Evolutionary conservation across 108 stramenopile genomes (phyloP), one percentile per base, ranked within the genome.

Genomic region (Stephanodiscus triporus): DNA sequence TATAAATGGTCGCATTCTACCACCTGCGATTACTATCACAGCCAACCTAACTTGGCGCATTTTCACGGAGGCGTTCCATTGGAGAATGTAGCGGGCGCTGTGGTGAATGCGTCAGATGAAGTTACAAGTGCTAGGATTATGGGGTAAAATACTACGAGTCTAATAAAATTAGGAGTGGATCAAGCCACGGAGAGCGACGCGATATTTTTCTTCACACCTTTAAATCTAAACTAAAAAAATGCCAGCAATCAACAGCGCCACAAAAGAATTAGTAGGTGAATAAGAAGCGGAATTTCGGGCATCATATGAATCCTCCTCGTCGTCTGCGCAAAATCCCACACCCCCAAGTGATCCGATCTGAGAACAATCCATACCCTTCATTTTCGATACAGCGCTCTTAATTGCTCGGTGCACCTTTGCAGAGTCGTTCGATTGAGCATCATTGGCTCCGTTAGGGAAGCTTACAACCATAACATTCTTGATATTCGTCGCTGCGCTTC

Each of bases 1-100:
- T 90, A 91, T 63, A 88, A 94, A 68, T 92, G 95, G 90, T 91
- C 91, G 11, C 92, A 94, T 62, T 67, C 65, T 5, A 67, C 64
- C 27, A 79, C 47, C 30, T 79, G 80, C 63, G 75, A 76, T 30
- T 57, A 27, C 11, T 19, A 76, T 4, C 75, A 76, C 54, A 70
- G 57, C 30, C 80, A 76, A 42, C 56, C 36, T 19, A 69, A 51
- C 8, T 53, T 81, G 34, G 80, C 80, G 6, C 80, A 81, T 61
- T 76, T 81, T 47, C 80, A 81, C 32, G 80, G 80, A 19, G 80
- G 80, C 20, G 62, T 80, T 27, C 74, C 74, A 8, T 23, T 80
- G 42, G 43, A 43, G 40, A 70, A 68, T 66, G 47, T 24, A 22
- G 47, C 67, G 10, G 32, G 14, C 1, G 30, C 9, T 29, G 20